These are phyloP conservation scores for Angophora floribunda DNA, from an alignment of 345 rosid species.

Conservation along the genomic window DNA sequence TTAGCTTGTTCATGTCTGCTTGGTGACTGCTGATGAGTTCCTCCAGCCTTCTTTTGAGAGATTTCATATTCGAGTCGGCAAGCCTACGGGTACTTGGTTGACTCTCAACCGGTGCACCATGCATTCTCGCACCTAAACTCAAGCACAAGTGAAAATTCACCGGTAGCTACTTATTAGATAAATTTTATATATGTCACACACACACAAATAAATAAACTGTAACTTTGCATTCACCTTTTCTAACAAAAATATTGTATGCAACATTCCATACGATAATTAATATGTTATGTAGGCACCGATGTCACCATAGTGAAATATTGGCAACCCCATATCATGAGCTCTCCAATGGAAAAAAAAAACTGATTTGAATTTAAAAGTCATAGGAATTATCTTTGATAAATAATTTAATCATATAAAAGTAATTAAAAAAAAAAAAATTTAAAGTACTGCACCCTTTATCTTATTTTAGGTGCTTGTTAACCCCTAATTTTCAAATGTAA, in stretches of 20 bases:
- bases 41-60: background rate
- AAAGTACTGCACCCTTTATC: no score
- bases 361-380: no score
- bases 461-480: no score
- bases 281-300: background rate
- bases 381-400: background rate
- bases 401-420: no score
- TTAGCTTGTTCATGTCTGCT: background rate
- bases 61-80: background rate
- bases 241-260: background rate
- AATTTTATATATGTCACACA: background rate
- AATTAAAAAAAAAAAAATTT: no score
- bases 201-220: background rate
- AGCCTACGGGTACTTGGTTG: background rate
- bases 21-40: background rate
- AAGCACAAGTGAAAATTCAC: background rate
- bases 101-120: background rate
- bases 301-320: background rate
- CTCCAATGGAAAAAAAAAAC: background rate
- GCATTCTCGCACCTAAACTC: background rate
- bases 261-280: background rate
- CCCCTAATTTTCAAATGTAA: no score
- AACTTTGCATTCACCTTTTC: no score
- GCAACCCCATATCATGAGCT: background rate
- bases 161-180: background rate